Evolutionary conservation across 805 yeast species (phyloP).

Genomic region (Candida pseudofarinosa): DNA sequence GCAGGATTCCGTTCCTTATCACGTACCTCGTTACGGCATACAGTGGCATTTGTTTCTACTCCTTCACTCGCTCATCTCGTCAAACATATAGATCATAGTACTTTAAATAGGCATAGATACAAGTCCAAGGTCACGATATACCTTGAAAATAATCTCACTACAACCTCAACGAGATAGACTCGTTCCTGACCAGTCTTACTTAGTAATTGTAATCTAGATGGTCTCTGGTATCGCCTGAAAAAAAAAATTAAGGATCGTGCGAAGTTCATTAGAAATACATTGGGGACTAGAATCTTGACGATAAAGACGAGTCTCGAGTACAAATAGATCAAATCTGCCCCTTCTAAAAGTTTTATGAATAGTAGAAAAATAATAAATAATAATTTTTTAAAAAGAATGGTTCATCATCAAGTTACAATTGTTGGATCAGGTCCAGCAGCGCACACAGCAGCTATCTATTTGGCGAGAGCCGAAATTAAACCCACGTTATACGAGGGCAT

Average conservation of each 20-base stretch:
- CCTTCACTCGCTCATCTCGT: no score
- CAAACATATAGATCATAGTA: no score
- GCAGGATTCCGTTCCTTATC: background rate
- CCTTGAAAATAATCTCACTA: no score
- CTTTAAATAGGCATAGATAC: no score
- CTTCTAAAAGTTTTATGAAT: conserved; percentile 6
- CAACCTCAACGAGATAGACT: no score
- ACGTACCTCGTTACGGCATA: no score
- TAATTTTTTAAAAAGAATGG: conserved; percentile 47
- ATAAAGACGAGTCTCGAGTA: background rate
- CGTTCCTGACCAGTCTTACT: no score
- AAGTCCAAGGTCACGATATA: no score
- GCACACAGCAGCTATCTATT: conserved; percentile 96
- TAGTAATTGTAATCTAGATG: background rate
- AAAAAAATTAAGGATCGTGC: conserved; percentile 2
- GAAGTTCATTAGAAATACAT: conserved; percentile 2
- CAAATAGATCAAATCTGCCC: conserved; percentile 5
- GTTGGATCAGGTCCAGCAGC: conserved; percentile 99
- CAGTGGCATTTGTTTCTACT: no score
- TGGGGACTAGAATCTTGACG: conserved; percentile 1
- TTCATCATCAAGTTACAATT: conserved; percentile 79
- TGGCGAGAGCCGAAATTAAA: conserved; percentile 93
- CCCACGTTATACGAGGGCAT: conserved; percentile 94
- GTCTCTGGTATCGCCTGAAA: background rate
- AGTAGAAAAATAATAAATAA: background rate